These are phyloP conservation scores for Zoysia matrella DNA, from an alignment of 202 grass and related monocot genomes.

Conservation along the genomic window DNA sequence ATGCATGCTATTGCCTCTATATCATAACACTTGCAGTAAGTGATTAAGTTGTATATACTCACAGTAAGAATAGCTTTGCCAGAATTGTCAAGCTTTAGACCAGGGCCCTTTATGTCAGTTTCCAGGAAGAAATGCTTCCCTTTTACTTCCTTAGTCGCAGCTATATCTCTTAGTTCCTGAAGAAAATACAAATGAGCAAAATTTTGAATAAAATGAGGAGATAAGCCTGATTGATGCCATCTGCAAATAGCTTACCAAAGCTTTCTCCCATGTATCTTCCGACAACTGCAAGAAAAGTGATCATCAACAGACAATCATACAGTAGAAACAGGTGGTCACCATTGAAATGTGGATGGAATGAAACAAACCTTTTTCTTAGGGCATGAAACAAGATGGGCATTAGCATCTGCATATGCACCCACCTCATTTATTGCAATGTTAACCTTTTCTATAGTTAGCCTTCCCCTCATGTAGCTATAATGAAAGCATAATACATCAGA, in stretches of 20 bases:
- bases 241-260: slow-evolving; percentile 66
- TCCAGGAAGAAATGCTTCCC: too few species aligned
- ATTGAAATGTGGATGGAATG: slow-evolving; percentile 29
- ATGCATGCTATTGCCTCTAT: not conserved
- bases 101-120: not conserved
- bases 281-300: slow-evolving; percentile 63
- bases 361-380: slow-evolving; percentile 78
- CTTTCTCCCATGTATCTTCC: slow-evolving; percentile 82
- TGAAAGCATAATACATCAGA: slow-evolving; percentile 27
- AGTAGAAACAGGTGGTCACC: slow-evolving; percentile 33
- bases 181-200: too few species aligned
- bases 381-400: slow-evolving; percentile 19
- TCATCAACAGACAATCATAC: slow-evolving; percentile 32
- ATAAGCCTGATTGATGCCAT: slow-evolving; percentile 28
- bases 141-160: too few species aligned
- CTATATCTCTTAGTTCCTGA: too few species aligned
- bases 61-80: slow-evolving; percentile 92
- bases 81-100: slow-evolving; percentile 89
- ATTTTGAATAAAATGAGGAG: not conserved
- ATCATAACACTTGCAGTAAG: not conserved
- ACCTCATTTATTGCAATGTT: too few species aligned
- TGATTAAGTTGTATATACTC: slow-evolving; percentile 49
- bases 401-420: too few species aligned
- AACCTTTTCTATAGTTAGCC: too few species aligned
- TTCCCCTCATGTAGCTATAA: too few species aligned